A percentile compares a stretch with the other conserved stretches of the same genome.
These are phyloP conservation scores for Pyrus communis DNA, from an alignment of 306 rosid genomes.

Conservation along the genomic window DNA sequence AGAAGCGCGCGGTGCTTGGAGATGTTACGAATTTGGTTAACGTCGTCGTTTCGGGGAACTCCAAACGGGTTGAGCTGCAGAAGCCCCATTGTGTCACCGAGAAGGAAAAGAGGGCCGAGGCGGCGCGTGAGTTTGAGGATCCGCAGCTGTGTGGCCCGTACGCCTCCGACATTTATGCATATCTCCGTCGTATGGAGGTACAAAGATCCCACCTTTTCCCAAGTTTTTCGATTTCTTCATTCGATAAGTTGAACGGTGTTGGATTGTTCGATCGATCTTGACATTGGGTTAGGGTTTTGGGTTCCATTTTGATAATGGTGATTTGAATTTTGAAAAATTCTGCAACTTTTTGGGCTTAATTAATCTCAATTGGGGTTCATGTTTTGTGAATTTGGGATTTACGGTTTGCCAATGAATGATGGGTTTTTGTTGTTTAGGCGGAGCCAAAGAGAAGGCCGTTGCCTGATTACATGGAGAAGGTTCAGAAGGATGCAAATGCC, in stretches of 20 bases:
- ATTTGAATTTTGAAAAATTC: background rate
- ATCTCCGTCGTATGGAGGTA: constrained; percentile 73
- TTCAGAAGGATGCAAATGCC: constrained; percentile 60
- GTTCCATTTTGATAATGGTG: background rate
- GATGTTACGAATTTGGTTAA: constrained; percentile 44
- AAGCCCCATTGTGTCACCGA: constrained; percentile 15
- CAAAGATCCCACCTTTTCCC: background rate
- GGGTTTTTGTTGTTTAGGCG: constrained; percentile 26
- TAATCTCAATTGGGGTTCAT: background rate
- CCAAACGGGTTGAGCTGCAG: background rate
- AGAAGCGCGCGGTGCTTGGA: constrained; percentile 67
- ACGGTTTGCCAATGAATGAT: background rate
- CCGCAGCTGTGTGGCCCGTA: constrained; percentile 55
- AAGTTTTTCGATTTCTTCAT: background rate
- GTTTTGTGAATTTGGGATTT: background rate
- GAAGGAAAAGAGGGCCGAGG: background rate
- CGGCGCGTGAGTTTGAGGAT: constrained; percentile 22
- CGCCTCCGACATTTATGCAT: constrained; percentile 59
- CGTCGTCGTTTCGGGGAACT: background rate
- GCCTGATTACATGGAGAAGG: constrained; percentile 53
- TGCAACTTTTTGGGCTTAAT: background rate
- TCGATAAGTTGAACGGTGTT: background rate
- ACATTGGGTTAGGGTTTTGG: background rate
- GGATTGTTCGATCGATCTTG: background rate
- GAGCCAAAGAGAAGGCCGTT: constrained; percentile 57